Evolutionary conservation across 129 eudicot species (phyloP).

Genomic region (Sambucus nigra): DNA sequence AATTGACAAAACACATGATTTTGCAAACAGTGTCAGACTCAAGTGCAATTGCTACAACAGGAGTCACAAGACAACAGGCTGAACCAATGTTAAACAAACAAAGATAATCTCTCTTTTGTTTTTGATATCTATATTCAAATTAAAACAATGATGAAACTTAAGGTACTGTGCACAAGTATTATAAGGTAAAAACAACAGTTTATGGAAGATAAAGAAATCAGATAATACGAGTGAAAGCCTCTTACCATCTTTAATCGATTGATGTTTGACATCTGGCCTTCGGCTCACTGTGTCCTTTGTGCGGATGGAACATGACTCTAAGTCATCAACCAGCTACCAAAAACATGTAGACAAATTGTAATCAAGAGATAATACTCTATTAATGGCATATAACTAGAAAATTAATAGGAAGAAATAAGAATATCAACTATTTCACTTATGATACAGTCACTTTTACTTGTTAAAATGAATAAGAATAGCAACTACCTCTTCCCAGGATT

Average conservation of each 20-base stretch:
- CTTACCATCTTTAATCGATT: slow-evolving; percentile 31
- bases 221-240: neutral
- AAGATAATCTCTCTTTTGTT: too few relatives aligned
- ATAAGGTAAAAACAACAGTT: neutral
- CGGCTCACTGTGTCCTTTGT: slow-evolving; percentile 21
- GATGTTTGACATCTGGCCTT: slow-evolving; percentile 26
- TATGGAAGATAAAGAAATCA: neutral
- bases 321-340: slow-evolving; percentile 54
- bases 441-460: neutral
- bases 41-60: neutral
- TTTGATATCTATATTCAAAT: too few relatives aligned
- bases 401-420: neutral
- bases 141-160: too few relatives aligned
- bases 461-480: neutral
- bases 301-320: slow-evolving; percentile 48
- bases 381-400: neutral
- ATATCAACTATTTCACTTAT: too few relatives aligned
- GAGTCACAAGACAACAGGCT: too few relatives aligned
- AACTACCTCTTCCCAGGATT: slow-evolving; percentile 74
- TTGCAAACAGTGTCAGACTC: neutral
- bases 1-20: neutral
- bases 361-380: slow-evolving; percentile 4
- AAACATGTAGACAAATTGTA: slow-evolving; percentile 1
- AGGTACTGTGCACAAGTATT: too few relatives aligned
- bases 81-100: too few relatives aligned